Evolutionary conservation across 225 moss, liverwort and hornwort genomes (phyloP).

Genomic region (Marchantia polymorpha): DNA sequence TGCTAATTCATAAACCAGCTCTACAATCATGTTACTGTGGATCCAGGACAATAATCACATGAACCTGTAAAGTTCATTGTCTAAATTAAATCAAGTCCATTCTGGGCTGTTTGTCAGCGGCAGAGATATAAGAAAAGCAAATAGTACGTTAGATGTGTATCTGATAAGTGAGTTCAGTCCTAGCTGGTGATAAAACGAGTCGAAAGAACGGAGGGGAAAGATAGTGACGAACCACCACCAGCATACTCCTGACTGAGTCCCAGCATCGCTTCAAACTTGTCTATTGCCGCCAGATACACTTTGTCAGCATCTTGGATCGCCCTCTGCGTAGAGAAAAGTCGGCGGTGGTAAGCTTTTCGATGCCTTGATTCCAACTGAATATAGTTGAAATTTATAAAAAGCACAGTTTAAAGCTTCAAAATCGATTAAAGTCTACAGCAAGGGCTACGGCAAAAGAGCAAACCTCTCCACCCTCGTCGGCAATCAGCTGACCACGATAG

Average conservation of each 20-base stretch:
- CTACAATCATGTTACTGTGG: too few relatives aligned
- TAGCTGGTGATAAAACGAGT: not conserved
- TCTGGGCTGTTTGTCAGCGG: too few relatives aligned
- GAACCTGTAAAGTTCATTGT: too few relatives aligned
- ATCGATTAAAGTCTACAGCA: not conserved
- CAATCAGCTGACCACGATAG: conserved; percentile 88
- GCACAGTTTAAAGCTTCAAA: not conserved
- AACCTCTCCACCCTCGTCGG: conserved; percentile 93
- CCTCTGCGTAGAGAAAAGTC: conserved; percentile 48
- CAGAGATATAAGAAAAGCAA: too few relatives aligned
- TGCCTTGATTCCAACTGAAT: not conserved
- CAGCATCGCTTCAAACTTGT: conserved; percentile 95
- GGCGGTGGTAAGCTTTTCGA: not conserved
- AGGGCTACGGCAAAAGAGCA: conserved; percentile 11
- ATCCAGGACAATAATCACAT: too few relatives aligned
- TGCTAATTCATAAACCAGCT: too few relatives aligned
- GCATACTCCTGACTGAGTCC: conserved; percentile 72
- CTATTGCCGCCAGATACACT: conserved; percentile 85
- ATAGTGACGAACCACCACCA: conserved; percentile 54
- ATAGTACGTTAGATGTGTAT: too few relatives aligned
- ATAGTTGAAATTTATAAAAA: not conserved
- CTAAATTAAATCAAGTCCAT: too few relatives aligned
- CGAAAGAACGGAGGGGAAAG: not conserved
- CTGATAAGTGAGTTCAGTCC: not conserved
- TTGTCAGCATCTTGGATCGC: conserved; percentile 94